phyloP scores from a whole-genome alignment of 1,139 yeast genomes.

The Pichia sp. region DNA sequence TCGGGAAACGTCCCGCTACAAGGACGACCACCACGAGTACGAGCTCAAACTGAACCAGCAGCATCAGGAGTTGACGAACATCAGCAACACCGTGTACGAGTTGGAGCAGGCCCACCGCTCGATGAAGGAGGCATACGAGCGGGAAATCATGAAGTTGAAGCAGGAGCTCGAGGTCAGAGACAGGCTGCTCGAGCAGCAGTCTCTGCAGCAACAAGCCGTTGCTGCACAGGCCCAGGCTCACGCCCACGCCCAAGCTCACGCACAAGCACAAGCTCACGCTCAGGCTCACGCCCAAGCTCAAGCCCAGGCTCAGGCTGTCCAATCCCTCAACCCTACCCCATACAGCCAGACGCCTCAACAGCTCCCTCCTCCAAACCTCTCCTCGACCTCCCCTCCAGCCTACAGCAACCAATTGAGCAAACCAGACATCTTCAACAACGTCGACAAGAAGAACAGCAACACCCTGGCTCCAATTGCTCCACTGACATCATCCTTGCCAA shows the following conservation, averaged over 20 bases:
- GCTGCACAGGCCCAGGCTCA: conserved; percentile 35
- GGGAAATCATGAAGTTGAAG: conserved; percentile 80
- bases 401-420: conserved; percentile 19
- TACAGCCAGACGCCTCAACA: conserved; percentile 18
- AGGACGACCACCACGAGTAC: conserved; percentile 90
- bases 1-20: conserved; percentile 80
- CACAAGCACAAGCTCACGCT: conserved; percentile 4
- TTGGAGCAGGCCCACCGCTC: conserved; percentile 91
- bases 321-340: conserved; percentile 30
- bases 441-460: conserved; percentile 12
- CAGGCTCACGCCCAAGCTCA: background rate
- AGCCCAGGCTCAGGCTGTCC: conserved; percentile 17
- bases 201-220: conserved; percentile 30
- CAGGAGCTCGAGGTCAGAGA: conserved; percentile 80
- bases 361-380: conserved; percentile 32
- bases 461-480: conserved; percentile 11
- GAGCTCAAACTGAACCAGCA: conserved; percentile 90
- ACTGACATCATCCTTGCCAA: conserved; percentile 4
- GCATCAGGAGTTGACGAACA: conserved; percentile 90
- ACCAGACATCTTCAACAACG: conserved; percentile 24
- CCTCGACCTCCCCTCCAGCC: conserved; percentile 29
- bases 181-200: conserved; percentile 41
- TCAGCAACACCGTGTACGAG: conserved; percentile 90
- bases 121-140: conserved; percentile 94
- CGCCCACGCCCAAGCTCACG: conserved; percentile 30